These are phyloP conservation scores for Ormosia semicastrata DNA, from an alignment of 306 rosid species.

Conservation along the genomic window DNA sequence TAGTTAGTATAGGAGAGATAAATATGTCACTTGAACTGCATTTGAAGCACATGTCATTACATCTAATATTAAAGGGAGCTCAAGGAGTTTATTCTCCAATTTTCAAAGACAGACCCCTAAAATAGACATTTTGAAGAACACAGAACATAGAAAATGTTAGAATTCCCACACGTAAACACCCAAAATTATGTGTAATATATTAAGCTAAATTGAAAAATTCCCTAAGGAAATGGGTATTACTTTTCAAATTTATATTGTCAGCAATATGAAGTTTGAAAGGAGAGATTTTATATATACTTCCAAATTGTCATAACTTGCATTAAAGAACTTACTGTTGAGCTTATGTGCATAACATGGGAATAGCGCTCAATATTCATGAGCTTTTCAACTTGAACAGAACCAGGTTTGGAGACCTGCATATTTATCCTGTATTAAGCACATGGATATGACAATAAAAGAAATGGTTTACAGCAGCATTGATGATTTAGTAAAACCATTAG, in stretches of 20 bases:
- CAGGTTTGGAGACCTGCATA: slow-evolving; percentile 86
- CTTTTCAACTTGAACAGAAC: slow-evolving; percentile 86
- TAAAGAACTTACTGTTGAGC: slow-evolving; percentile 81
- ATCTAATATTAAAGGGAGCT: no score
- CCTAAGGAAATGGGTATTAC: no score
- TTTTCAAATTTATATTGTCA: neutral
- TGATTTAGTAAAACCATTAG: neutral
- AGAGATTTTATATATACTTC: neutral
- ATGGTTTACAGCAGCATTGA: neutral
- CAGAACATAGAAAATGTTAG: neutral
- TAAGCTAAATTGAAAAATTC: no score
- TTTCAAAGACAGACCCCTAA: neutral
- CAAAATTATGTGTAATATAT: no score
- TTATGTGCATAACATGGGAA: slow-evolving; percentile 99
- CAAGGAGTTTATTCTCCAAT: no score
- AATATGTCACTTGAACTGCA: no score
- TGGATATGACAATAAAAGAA: slow-evolving; percentile 14
- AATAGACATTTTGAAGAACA: neutral
- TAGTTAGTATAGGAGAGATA: no score
- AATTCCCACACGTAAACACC: no score
- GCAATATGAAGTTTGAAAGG: neutral
- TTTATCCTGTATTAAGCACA: slow-evolving; percentile 10
- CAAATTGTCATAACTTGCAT: neutral
- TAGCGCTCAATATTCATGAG: slow-evolving; percentile 90
- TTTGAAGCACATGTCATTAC: no score